These are phyloP conservation scores for Ceratobasidium sp. DNA, from an alignment of 1,284 basidiomycete genomes.

Conservation along the genomic window DNA sequence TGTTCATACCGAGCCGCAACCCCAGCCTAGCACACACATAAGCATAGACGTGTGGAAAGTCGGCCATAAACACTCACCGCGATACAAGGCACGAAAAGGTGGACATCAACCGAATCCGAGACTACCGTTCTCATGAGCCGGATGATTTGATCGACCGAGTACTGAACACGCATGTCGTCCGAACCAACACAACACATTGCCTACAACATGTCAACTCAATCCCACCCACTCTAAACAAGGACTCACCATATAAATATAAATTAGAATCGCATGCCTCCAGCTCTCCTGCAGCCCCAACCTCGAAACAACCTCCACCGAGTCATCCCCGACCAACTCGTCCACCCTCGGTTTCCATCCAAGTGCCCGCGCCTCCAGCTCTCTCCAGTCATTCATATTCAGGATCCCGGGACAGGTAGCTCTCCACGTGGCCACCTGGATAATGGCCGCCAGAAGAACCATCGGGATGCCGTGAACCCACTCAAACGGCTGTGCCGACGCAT, in stretches of 20 bases:
- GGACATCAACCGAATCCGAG: neutral
- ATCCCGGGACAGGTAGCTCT: neutral
- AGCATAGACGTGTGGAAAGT: neutral
- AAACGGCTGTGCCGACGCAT: neutral
- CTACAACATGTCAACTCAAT: neutral
- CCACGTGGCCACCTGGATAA: constrained; percentile 5
- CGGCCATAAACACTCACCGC: constrained; percentile 4
- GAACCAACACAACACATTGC: constrained; percentile 17
- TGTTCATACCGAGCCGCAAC: constrained; percentile 20
- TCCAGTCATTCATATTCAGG: constrained; percentile 7
- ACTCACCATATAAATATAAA: constrained; percentile 35
- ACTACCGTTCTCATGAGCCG: neutral
- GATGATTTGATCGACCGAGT: constrained; percentile 20
- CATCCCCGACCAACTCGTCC: neutral
- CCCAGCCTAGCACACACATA: constrained; percentile 7
- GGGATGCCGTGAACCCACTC: constrained; percentile 24
- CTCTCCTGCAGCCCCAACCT: constrained; percentile 26
- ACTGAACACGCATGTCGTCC: constrained; percentile 3
- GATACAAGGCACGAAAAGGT: neutral
- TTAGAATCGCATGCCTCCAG: constrained; percentile 28
- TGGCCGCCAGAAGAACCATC: neutral
- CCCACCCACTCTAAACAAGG: neutral
- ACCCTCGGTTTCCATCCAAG: neutral
- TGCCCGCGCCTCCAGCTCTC: neutral
- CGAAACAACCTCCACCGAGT: constrained; percentile 1